phyloP scores from a whole-genome alignment of 352 stramenopile species.

The Globisporangium polare region DNA sequence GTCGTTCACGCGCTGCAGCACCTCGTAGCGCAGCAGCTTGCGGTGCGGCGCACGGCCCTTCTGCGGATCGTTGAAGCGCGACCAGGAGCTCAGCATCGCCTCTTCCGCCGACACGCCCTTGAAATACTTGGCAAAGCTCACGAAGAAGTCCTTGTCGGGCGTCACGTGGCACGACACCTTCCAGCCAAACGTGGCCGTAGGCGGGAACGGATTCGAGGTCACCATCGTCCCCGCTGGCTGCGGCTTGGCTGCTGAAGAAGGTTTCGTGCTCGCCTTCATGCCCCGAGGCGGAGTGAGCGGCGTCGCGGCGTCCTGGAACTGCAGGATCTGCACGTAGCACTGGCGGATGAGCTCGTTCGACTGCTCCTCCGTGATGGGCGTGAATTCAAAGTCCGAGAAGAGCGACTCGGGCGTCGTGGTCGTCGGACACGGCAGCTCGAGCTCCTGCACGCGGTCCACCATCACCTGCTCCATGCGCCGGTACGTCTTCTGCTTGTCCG shows the following conservation, averaged over 20 bases:
- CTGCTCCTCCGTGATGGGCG: slow-evolving; percentile 49
- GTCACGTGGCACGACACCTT: slow-evolving; percentile 41
- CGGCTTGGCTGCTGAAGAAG: background rate
- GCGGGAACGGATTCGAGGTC: slow-evolving; percentile 25
- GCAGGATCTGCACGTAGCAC: slow-evolving; percentile 54
- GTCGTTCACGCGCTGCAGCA: slow-evolving; percentile 48
- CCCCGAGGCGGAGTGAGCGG: slow-evolving; percentile 24
- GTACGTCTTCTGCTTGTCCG: slow-evolving; percentile 21
- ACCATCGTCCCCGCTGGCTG: slow-evolving; percentile 1
- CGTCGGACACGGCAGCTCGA: slow-evolving; percentile 35
- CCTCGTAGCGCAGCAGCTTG: slow-evolving; percentile 32
- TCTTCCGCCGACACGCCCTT: slow-evolving; percentile 30
- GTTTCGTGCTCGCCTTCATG: slow-evolving; percentile 13
- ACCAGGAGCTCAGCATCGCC: slow-evolving; percentile 41
- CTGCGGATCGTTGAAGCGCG: slow-evolving; percentile 19
- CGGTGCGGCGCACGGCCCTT: slow-evolving; percentile 26
- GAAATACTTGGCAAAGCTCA: slow-evolving; percentile 51
- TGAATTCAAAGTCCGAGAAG: slow-evolving; percentile 42
- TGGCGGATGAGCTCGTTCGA: slow-evolving; percentile 47
- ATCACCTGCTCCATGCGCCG: slow-evolving; percentile 23
- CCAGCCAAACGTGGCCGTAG: slow-evolving; percentile 51
- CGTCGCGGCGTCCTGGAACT: slow-evolving; percentile 43
- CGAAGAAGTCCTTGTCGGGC: slow-evolving; percentile 35
- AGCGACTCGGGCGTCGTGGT: slow-evolving; percentile 24
- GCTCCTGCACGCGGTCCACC: slow-evolving; percentile 37